Conservation (phyloP, 1,284 basidiomycete species). For the Microbotryum intermedium region DNA sequence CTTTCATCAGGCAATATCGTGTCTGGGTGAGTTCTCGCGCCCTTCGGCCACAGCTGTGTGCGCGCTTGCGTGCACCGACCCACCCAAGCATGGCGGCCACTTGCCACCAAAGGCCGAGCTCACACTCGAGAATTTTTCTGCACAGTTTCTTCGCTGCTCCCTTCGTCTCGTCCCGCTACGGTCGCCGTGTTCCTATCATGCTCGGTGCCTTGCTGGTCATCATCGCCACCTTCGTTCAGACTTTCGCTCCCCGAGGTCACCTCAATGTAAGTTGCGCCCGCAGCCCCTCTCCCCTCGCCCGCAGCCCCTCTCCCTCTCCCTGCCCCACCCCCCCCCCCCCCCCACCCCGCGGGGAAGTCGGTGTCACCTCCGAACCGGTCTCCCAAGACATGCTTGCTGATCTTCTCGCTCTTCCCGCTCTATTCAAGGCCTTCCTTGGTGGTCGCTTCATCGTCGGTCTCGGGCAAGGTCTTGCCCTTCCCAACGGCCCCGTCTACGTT, state of each 20-base stretch:
- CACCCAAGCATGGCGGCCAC: too few relatives aligned
- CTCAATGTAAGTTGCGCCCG: neutral
- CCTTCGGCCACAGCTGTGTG: too few relatives aligned
- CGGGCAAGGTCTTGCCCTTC: slow-evolving; percentile 1
- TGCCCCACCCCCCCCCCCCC: too few relatives aligned
- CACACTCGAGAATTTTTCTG: neutral
- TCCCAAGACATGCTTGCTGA: too few relatives aligned
- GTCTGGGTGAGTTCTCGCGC: too few relatives aligned
- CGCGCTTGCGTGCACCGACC: too few relatives aligned
- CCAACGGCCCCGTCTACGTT: neutral
- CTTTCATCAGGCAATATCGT: too few relatives aligned
- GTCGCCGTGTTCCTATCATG: neutral
- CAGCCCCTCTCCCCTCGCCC: too few relatives aligned
- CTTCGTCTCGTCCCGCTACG: neutral
- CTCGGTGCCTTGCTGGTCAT: neutral
- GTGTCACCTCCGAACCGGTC: neutral
- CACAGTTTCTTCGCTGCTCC: neutral
- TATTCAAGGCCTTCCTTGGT: slow-evolving; percentile 1
- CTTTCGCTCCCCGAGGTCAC: neutral
- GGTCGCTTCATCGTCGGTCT: slow-evolving; percentile 1
- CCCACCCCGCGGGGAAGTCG: too few relatives aligned
- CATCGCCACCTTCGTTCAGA: neutral
- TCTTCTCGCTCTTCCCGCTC: too few relatives aligned
- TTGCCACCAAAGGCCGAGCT: too few relatives aligned
- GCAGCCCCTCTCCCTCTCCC: too few relatives aligned